Evolutionary conservation across 768 basidiomycete genomes (phyloP).

Genomic region (Calocera viscosa): DNA sequence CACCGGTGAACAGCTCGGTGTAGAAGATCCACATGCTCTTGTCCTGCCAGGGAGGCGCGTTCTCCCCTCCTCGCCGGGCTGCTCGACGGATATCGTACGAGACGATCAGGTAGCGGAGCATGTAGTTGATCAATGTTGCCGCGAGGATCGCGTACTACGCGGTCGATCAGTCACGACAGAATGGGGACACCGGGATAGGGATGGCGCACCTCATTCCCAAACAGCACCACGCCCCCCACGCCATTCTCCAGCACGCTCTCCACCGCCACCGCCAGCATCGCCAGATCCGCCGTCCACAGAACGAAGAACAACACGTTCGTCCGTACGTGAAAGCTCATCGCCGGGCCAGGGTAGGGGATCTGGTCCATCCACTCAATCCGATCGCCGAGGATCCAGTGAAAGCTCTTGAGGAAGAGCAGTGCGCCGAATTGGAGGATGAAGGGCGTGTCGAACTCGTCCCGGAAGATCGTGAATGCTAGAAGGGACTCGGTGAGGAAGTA

Average conservation of each 20-base stretch:
- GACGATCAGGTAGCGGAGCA: constrained; percentile 72
- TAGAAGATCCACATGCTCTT: constrained; percentile 98
- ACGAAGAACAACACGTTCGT: constrained; percentile 60
- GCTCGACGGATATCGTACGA: constrained; percentile 72
- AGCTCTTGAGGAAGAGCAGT: constrained; percentile 87
- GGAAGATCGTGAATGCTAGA: constrained; percentile 92
- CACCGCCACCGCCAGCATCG: constrained; percentile 67
- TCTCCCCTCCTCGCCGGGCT: constrained; percentile 61
- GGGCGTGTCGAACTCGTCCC: constrained; percentile 85
- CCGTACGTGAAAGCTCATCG: constrained; percentile 71
- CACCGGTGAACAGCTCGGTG: constrained; percentile 81
- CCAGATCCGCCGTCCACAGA: constrained; percentile 60
- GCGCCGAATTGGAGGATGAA: constrained; percentile 93
- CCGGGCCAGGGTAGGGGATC: constrained; percentile 72
- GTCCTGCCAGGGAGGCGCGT: constrained; percentile 88
- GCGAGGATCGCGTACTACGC: constrained; percentile 75
- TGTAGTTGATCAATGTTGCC: constrained; percentile 64
- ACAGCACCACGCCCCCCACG: constrained; percentile 84
- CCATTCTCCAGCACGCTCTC: constrained; percentile 69
- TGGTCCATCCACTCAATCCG: constrained; percentile 99
- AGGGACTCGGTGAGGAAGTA: constrained; percentile 95
- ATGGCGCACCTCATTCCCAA: constrained; percentile 76
- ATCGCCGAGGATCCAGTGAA: constrained; percentile 94
- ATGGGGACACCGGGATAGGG: background rate
- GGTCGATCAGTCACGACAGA: background rate